Evolutionary conservation across 768 basidiomycete genomes (phyloP).

Genomic region (Agaricus subrufescens): DNA sequence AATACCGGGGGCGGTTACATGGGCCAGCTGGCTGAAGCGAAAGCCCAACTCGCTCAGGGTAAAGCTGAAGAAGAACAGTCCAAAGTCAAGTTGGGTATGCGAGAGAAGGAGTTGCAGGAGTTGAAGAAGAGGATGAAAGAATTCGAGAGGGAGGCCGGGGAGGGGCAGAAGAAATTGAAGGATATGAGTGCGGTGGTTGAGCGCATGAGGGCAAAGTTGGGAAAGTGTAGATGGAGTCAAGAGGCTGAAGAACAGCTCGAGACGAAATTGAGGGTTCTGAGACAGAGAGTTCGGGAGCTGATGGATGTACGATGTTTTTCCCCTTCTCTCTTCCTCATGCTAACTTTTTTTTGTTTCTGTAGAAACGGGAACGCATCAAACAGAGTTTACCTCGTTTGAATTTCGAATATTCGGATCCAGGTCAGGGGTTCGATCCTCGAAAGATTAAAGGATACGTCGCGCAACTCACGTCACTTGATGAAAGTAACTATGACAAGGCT

Average conservation of each 20-base stretch:
- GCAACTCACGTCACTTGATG: slow-evolving; percentile 73
- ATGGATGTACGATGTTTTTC: slow-evolving; percentile 51
- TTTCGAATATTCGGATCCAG: slow-evolving; percentile 79
- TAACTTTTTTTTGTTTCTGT: background rate
- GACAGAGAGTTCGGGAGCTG: slow-evolving; percentile 47
- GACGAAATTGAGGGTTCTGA: slow-evolving; percentile 44
- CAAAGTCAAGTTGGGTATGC: slow-evolving; percentile 69
- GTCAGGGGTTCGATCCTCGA: slow-evolving; percentile 73
- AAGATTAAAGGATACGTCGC: slow-evolving; percentile 93
- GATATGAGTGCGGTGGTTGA: slow-evolving; percentile 55
- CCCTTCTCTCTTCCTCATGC: background rate
- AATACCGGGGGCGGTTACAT: slow-evolving; percentile 87
- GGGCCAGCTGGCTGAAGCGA: slow-evolving; percentile 90
- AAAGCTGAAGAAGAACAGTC: slow-evolving; percentile 83
- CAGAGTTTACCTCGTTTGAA: slow-evolving; percentile 66
- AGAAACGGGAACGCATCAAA: slow-evolving; percentile 69
- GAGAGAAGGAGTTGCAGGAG: slow-evolving; percentile 70
- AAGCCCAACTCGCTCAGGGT: slow-evolving; percentile 67
- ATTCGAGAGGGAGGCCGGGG: slow-evolving; percentile 79
- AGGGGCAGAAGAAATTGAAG: slow-evolving; percentile 67
- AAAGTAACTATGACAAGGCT: slow-evolving; percentile 68
- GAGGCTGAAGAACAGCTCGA: slow-evolving; percentile 66
- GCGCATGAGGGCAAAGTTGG: slow-evolving; percentile 45
- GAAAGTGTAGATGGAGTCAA: slow-evolving; percentile 67
- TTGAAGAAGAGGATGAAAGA: slow-evolving; percentile 80